Evolutionary conservation across 179 eudicot species (phyloP), one percentile per base, ranked within the genome.

Genomic region (Spinacia oleracea): DNA sequence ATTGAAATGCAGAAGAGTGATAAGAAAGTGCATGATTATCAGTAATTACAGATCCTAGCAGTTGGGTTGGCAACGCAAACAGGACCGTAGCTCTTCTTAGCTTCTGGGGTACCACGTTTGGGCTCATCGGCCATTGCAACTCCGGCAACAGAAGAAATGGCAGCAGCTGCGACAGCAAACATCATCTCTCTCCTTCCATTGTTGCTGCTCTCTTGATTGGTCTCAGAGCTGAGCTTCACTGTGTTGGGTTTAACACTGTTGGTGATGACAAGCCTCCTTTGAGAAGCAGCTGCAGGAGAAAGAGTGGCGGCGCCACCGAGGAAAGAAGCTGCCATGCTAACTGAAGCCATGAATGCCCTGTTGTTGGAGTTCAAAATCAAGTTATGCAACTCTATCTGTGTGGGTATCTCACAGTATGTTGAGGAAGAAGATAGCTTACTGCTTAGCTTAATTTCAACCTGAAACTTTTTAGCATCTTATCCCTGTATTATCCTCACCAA

Each of bases 1-100:
- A 25, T 23, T 14, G 10, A 53, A 29, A 23, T 50, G 16, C 73
- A 70, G 73, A 70, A 27, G 5, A 70, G 34, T 6, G 6, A 31
- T 10, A 15, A 72, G 18, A 72, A 34, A 51, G 18, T 45, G 62
- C 75, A 51, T 21, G 45, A 25, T 7, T 6, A 8, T 82, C 66
- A 83, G 79, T 83, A 34, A 64, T 79, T 14, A 65, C 82, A 79
- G 70, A 83, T 79, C 59, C 38, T 83, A 75, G 85, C 85, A 83
- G 85, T 83, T 14, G 85, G 85, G 53, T 83, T 83, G 68, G 85
- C 73, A 27, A 79, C 82, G 55, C 85, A 83, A 23, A 83, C 82
- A 69, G 85, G 60, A 7, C 59, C 72, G 43, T 83, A 83, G 34
- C 69, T 72, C 45, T 79, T 79, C 80, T 53, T 83, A 65, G 85